Percentiles rank a stretch among this genome's conserved stretches.
Conservation (phyloP, 108 stramenopile species). For the Bacterosira constricta region DNA sequence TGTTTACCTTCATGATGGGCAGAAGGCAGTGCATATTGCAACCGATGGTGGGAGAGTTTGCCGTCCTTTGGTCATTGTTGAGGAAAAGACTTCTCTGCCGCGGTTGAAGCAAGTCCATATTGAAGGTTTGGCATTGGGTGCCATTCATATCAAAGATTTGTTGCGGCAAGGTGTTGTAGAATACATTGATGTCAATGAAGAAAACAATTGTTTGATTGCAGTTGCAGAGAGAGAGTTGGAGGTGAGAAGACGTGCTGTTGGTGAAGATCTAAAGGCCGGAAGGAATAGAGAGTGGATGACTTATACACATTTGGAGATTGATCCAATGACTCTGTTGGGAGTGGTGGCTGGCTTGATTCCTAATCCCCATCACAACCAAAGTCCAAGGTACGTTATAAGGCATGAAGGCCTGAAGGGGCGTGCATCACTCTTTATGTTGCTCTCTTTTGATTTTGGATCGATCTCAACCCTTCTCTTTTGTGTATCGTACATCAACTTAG, state of each 20-base stretch:
- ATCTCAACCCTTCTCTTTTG: not conserved
- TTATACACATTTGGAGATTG: constrained; percentile 98
- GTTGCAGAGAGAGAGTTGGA: constrained; percentile 90
- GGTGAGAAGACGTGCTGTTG: constrained; percentile 59
- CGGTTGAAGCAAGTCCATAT: constrained; percentile 84
- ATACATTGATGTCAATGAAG: constrained; percentile 99
- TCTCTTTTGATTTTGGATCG: not conserved
- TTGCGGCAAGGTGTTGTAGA: constrained; percentile 95
- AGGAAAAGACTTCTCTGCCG: constrained; percentile 77
- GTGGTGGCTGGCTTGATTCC: constrained; percentile 98
- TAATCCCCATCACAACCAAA: constrained; percentile 99
- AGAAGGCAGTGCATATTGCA: constrained; percentile 95
- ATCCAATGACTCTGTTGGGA: constrained; percentile 97
- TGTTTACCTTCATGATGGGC: constrained; percentile 93
- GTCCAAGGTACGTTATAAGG: constrained; percentile 64
- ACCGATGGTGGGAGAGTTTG: constrained; percentile 98
- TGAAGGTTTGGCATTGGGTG: constrained; percentile 79
- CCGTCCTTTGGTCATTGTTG: constrained; percentile 94
- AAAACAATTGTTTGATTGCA: constrained; percentile 97
- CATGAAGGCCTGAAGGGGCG: not conserved
- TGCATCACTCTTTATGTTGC: constrained; percentile 48
- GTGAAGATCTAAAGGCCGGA: constrained; percentile 39
- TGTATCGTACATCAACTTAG: constrained; percentile 19
- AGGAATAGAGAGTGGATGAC: constrained; percentile 55
- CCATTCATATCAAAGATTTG: constrained; percentile 75